Base-by-base conservation (phyloP, 1,284 basidiomycete genomes). In the Entoloma clypeatum region DNA sequence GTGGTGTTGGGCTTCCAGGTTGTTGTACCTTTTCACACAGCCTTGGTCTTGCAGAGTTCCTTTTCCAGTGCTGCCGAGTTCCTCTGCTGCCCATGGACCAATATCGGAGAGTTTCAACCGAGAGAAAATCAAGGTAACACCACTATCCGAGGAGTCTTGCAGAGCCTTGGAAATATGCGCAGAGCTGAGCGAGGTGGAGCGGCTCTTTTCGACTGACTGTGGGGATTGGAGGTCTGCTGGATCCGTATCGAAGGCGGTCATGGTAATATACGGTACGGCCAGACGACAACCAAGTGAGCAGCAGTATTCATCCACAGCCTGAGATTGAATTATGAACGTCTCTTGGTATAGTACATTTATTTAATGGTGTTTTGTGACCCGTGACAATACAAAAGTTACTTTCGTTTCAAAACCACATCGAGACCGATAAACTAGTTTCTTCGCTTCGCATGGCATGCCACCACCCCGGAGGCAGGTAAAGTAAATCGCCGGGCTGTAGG, bases 381-480 rank as follows among this genome's bases (percentile, higher is more conserved):
- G 18, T 39, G 24, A 31, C 21, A 11, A 19, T 14, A 9, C 3
- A 19, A 16, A 25, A 19, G 7, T 36, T 11, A 23, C 35, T 7
- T 30, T 9, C 10, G 13, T 4, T 10, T 66, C 57, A 88, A 59
- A 86, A 89, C 86, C 86, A 89, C 74, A 87, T 82, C 14, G 86
- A 88, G 22, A 89, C 71, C 21, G 86, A 88, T 56, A 86, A 81
- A 61, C 86, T 87, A 21, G 68, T 74, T 8, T 74, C 77, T 63
- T 91, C 86, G 56, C 82, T 84, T 36, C 80, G 74, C 87, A 93
- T 90, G 4, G 85, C 86, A 63, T 94, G 91, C 91, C 91, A 94
- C 91, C 91, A 96, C 16, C 88, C 82, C 1, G 87, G 84, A 17
- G 92, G 92, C 53, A 96, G 81, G 56, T 89, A 86, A 30, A 97